A percentile compares a stretch with the other conserved stretches of the same genome.
These are phyloP conservation scores for Macadamia integrifolia DNA, from an alignment of 164 flowering plant genomes.

Conservation along the genomic window DNA sequence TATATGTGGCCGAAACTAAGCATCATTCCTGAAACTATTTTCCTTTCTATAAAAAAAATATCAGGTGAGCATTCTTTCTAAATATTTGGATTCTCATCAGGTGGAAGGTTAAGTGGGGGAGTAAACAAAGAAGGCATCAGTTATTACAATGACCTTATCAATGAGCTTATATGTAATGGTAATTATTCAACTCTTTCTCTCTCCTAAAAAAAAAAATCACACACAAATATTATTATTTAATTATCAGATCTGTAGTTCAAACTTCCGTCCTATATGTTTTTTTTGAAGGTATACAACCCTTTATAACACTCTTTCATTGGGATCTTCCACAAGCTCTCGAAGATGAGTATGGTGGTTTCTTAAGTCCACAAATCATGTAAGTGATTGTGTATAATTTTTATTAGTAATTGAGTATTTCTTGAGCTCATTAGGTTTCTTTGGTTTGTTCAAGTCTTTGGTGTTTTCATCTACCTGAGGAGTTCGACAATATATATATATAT, in stretches of 20 bases:
- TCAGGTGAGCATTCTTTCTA: background rate
- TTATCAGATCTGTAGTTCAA: background rate
- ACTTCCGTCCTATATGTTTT: background rate
- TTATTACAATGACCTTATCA: conserved; percentile 60
- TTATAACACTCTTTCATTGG: conserved; percentile 62
- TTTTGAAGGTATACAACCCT: conserved; percentile 43
- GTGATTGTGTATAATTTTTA: conserved; percentile 3
- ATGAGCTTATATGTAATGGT: conserved; percentile 51
- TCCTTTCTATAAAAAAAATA: background rate
- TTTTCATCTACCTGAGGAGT: too few relatives aligned
- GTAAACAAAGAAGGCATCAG: conserved; percentile 46
- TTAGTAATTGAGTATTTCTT: too few relatives aligned
- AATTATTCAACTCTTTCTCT: background rate
- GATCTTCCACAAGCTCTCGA: conserved; percentile 61
- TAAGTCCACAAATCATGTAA: conserved; percentile 41
- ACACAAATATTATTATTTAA: too few relatives aligned
- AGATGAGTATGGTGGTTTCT: conserved; percentile 51
- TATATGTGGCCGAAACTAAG: too few relatives aligned
- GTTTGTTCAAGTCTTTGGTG: too few relatives aligned
- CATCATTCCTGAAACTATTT: background rate
- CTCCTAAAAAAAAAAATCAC: background rate
- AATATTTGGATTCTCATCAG: conserved; percentile 26
- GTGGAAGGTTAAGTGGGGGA: conserved; percentile 44
- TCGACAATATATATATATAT: too few relatives aligned
- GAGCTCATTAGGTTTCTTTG: too few relatives aligned